Evolutionary conservation across 2,329 filamentous ascomycete species (phyloP).

Genomic region (Mycosphaerella arachidis): DNA sequence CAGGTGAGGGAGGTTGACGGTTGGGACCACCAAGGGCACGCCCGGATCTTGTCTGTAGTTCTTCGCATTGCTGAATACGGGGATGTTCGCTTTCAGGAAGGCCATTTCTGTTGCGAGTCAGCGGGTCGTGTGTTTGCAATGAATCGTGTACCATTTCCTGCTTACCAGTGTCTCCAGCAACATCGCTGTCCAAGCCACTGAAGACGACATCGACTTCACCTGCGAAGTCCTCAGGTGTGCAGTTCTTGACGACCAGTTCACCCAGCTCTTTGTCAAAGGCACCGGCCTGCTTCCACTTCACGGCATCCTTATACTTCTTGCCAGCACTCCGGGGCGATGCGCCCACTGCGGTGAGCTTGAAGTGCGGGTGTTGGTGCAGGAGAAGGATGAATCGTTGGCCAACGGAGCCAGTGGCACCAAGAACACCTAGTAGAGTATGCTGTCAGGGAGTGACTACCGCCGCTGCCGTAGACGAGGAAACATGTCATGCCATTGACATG

Average conservation of each 20-base stretch:
- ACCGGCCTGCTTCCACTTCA: conserved; percentile 86
- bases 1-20: conserved; percentile 85
- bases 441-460: not conserved
- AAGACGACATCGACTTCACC: conserved; percentile 87
- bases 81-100: conserved; percentile 80
- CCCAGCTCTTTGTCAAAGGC: conserved; percentile 73
- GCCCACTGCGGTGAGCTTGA: conserved; percentile 81
- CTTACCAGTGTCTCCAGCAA: conserved; percentile 85
- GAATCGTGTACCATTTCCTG: not conserved
- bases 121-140: not conserved
- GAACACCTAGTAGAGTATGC: conserved; percentile 49
- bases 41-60: conserved; percentile 90
- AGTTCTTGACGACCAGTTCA: conserved; percentile 79
- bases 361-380: conserved; percentile 79
- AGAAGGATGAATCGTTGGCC: conserved; percentile 94
- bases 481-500: not conserved
- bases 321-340: conserved; percentile 85
- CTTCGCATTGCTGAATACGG: conserved; percentile 96
- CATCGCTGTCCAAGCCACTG: conserved; percentile 84
- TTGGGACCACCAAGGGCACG: conserved; percentile 90
- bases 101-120: conserved; percentile 63
- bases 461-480: too few relatives aligned
- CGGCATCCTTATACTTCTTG: conserved; percentile 91
- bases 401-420: conserved; percentile 89
- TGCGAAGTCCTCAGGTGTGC: conserved; percentile 72